Percentiles rank a stretch among this genome's conserved stretches.
Conservation (phyloP, 805 yeast species). For the Candida patagonica region DNA sequence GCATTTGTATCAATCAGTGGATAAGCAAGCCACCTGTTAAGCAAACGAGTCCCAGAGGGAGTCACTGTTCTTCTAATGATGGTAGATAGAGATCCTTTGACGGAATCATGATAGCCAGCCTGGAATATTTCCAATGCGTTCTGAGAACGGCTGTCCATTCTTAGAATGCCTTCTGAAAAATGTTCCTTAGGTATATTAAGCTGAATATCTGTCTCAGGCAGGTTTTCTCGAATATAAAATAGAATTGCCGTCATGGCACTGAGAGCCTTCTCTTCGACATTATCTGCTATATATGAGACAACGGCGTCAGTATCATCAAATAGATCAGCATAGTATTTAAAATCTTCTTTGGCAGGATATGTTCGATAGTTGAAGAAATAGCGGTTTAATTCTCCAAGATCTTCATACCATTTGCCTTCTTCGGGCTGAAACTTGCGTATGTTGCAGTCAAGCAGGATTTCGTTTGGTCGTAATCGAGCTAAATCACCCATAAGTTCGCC, state of each 20-base stretch:
- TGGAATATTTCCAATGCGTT: slow-evolving; percentile 49
- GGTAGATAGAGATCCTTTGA: slow-evolving; percentile 63
- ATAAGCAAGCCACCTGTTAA: slow-evolving; percentile 72
- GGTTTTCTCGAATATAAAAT: slow-evolving; percentile 60
- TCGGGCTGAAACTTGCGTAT: slow-evolving; percentile 25
- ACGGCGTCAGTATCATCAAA: slow-evolving; percentile 29
- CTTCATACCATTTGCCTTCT: slow-evolving; percentile 47
- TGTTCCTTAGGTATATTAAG: slow-evolving; percentile 61
- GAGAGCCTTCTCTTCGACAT: slow-evolving; percentile 31
- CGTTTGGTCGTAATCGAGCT: slow-evolving; percentile 72
- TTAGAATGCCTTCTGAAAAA: slow-evolving; percentile 45
- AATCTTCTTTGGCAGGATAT: slow-evolving; percentile 32
- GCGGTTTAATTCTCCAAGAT: slow-evolving; percentile 35
- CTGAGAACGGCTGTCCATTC: slow-evolving; percentile 52
- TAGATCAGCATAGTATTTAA: slow-evolving; percentile 31
- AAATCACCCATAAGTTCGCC: slow-evolving; percentile 60
- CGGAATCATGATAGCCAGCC: slow-evolving; percentile 36
- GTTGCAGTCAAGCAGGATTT: slow-evolving; percentile 43
- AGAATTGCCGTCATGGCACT: slow-evolving; percentile 56
- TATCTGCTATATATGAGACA: slow-evolving; percentile 14
- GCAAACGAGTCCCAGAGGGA: slow-evolving; percentile 68
- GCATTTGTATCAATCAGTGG: slow-evolving; percentile 58
- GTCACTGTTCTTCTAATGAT: slow-evolving; percentile 69
- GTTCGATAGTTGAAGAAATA: slow-evolving; percentile 50
- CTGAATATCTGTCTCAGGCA: slow-evolving; percentile 57